Conservation (phyloP, 352 stramenopile genomes). For the Phytopythium helicoides region DNA sequence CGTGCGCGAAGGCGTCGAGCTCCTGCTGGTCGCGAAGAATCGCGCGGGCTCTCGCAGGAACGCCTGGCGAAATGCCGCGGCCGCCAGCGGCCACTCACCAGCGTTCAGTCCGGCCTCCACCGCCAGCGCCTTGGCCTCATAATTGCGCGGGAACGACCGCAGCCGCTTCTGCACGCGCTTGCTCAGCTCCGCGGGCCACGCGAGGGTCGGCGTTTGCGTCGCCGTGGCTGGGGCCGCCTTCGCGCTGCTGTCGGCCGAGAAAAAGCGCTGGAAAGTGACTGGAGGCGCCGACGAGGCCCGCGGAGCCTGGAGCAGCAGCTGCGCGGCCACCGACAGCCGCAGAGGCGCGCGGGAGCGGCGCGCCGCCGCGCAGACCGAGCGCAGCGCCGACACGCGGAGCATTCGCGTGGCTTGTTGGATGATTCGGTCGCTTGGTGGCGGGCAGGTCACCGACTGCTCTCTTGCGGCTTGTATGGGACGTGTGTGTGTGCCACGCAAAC, state of each 20-base stretch:
- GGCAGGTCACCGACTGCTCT: too few relatives aligned
- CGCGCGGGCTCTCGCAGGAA: constrained; percentile 49
- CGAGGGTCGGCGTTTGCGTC: background rate
- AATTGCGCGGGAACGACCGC: constrained; percentile 66
- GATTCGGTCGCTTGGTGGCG: background rate
- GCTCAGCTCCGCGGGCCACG: constrained; percentile 37
- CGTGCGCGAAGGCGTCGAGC: constrained; percentile 51
- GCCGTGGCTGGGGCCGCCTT: background rate
- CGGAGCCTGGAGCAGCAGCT: background rate
- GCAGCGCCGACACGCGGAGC: constrained; percentile 6
- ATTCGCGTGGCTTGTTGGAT: background rate
- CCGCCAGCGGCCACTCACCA: constrained; percentile 52
- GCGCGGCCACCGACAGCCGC: background rate
- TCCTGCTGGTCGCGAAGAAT: constrained; percentile 62
- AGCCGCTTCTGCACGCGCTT: constrained; percentile 43
- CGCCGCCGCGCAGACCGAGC: background rate
- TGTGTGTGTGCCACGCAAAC: too few relatives aligned
- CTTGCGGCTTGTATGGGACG: too few relatives aligned
- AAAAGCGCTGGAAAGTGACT: background rate
- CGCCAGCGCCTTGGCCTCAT: constrained; percentile 60
- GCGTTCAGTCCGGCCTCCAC: constrained; percentile 67
- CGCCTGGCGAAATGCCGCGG: constrained; percentile 57
- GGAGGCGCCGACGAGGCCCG: too few relatives aligned
- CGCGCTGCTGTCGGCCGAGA: background rate
- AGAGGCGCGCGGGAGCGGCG: background rate